phyloP scores from a whole-genome alignment of 768 basidiomycete genomes.

The Boletus reticulatus region DNA sequence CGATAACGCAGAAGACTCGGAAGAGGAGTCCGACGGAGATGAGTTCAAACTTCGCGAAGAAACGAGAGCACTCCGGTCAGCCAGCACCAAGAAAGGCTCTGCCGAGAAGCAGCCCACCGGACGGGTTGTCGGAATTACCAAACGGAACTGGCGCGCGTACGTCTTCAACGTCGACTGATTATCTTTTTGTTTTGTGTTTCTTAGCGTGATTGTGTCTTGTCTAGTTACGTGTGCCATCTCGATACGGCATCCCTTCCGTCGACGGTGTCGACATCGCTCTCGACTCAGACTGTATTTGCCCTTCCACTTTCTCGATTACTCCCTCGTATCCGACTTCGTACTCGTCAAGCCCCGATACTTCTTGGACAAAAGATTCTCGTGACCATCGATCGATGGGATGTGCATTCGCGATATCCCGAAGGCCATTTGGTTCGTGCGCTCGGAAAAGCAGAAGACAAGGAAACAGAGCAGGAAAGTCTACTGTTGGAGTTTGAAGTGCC shows the following conservation, averaged over 20 bases:
- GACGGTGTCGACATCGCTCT: constrained; percentile 71
- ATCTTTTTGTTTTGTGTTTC: neutral
- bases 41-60: constrained; percentile 40
- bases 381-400: constrained; percentile 90
- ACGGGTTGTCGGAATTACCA: constrained; percentile 85
- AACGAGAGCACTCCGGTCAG: constrained; percentile 37
- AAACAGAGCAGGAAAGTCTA: constrained; percentile 93
- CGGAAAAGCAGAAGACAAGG: constrained; percentile 89
- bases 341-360: constrained; percentile 88
- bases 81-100: constrained; percentile 23
- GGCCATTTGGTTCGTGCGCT: constrained; percentile 95
- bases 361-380: constrained; percentile 95
- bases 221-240: constrained; percentile 91
- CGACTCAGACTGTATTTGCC: constrained; percentile 90
- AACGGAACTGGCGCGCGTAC: constrained; percentile 93
- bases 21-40: constrained; percentile 51
- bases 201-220: neutral
- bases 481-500: constrained; percentile 94
- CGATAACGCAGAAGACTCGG: constrained; percentile 81
- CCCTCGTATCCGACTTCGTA: constrained; percentile 91
- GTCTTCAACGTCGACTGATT: constrained; percentile 28
- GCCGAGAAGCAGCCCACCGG: constrained; percentile 87
- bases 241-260: constrained; percentile 86
- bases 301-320: constrained; percentile 89
- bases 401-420: constrained; percentile 87